A percentile compares a stretch with the other conserved stretches of the same genome.
These are phyloP conservation scores for Aureobasidium sp. DNA, from an alignment of 2,329 filamentous ascomycete genomes.

Conservation along the genomic window DNA sequence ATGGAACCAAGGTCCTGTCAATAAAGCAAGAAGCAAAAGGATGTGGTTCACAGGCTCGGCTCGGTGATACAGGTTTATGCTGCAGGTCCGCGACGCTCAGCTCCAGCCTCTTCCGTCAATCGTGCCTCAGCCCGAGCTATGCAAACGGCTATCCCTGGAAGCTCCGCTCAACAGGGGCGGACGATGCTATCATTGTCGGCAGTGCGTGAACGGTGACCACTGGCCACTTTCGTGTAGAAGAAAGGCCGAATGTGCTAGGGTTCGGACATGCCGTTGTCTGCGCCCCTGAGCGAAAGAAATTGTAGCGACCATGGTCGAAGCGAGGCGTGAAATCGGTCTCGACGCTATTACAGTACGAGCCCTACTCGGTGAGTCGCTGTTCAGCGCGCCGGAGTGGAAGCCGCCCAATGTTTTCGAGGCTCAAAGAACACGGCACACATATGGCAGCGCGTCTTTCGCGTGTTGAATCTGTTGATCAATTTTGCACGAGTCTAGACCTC, in stretches of 20 bases:
- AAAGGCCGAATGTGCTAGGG: not conserved
- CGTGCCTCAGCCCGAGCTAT: not conserved
- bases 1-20: not conserved
- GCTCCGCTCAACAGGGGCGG: conserved; percentile 2
- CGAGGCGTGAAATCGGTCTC: not conserved
- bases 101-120: not conserved
- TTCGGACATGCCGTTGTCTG: not conserved
- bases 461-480: not conserved
- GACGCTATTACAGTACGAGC: not conserved
- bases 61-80: not conserved
- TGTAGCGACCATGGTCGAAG: not conserved
- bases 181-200: not conserved
- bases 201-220: not conserved
- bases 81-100: not conserved
- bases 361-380: not conserved
- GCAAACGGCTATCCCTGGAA: not conserved
- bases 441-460: not conserved
- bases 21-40: conserved; percentile 3
- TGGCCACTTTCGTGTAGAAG: not conserved
- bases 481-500: conserved; percentile 1
- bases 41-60: not conserved
- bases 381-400: not conserved
- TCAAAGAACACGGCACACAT: conserved; percentile 4
- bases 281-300: not conserved
- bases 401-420: not conserved